Conservation (phyloP, 352 stramenopile species). For the Phytopythium cucurbitacearum region DNA sequence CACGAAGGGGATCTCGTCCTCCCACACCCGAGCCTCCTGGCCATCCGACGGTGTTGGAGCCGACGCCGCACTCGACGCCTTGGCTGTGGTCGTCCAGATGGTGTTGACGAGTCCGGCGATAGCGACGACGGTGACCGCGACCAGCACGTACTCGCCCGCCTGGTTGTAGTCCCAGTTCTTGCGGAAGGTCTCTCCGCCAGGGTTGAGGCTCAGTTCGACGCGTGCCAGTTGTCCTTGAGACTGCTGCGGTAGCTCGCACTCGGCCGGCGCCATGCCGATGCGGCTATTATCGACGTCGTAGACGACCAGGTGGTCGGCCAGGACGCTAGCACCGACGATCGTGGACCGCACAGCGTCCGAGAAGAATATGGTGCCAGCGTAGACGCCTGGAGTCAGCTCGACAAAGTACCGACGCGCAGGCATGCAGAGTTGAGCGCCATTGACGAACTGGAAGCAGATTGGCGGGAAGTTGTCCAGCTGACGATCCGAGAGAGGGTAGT, state of each 20-base stretch:
- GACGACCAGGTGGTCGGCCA: slow-evolving; percentile 72
- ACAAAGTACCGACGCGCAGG: slow-evolving; percentile 46
- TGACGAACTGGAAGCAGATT: slow-evolving; percentile 71
- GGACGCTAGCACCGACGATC: slow-evolving; percentile 64
- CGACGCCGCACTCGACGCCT: not conserved
- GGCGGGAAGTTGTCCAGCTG: slow-evolving; percentile 32
- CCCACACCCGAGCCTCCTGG: not conserved
- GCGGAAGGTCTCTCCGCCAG: slow-evolving; percentile 55
- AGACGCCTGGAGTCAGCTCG: slow-evolving; percentile 22
- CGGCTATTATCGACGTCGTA: slow-evolving; percentile 74
- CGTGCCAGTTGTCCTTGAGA: slow-evolving; percentile 8
- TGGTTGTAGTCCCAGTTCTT: slow-evolving; percentile 26
- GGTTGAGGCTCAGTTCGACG: slow-evolving; percentile 48
- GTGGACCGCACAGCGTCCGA: slow-evolving; percentile 50
- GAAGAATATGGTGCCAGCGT: slow-evolving; percentile 73
- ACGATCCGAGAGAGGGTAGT: slow-evolving; percentile 21
- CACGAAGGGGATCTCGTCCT: slow-evolving; percentile 41
- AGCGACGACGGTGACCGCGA: slow-evolving; percentile 29
- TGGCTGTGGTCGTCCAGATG: slow-evolving; percentile 33
- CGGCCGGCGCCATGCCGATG: slow-evolving; percentile 52
- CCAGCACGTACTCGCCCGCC: slow-evolving; percentile 39
- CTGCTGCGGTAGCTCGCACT: slow-evolving; percentile 27
- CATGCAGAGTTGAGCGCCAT: slow-evolving; percentile 54
- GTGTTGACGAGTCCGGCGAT: slow-evolving; percentile 44
- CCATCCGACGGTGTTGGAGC: not conserved